phyloP scores from a whole-genome alignment of 1,139 yeast genomes.

The Kurtzmaniella quercitrusa region DNA sequence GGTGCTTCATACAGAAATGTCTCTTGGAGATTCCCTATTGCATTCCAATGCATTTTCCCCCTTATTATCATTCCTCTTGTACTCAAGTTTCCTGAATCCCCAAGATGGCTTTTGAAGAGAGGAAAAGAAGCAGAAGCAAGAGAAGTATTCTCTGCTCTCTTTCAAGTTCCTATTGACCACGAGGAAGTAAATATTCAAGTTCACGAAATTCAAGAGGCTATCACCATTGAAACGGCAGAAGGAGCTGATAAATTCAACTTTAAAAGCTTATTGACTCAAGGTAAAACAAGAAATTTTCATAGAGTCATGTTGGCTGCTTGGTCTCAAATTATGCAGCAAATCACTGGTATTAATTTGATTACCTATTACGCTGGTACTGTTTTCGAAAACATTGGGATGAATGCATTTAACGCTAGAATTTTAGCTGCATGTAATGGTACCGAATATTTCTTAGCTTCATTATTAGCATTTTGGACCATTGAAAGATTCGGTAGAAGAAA shows the following conservation, averaged over 20 bases:
- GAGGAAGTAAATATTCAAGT: constrained; percentile 24
- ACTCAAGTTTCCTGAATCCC: constrained; percentile 45
- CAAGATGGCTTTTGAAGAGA: constrained; percentile 42
- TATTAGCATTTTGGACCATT: constrained; percentile 40
- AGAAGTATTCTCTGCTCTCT: constrained; percentile 41
- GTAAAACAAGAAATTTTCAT: constrained; percentile 44
- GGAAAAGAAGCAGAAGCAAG: constrained; percentile 46
- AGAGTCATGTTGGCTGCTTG: constrained; percentile 44
- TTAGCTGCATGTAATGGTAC: constrained; percentile 36
- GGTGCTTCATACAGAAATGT: constrained; percentile 11
- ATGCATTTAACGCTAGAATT: constrained; percentile 31
- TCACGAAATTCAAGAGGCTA: constrained; percentile 26
- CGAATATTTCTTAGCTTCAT: constrained; percentile 38
- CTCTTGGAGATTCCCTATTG: constrained; percentile 47
- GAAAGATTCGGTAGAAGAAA: constrained; percentile 54
- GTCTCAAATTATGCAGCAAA: constrained; percentile 43
- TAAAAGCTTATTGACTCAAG: constrained; percentile 28
- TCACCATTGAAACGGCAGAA: constrained; percentile 20
- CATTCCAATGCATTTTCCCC: constrained; percentile 40
- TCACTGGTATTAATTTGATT: constrained; percentile 38
- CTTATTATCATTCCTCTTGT: constrained; percentile 22
- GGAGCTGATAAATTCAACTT: constrained; percentile 22
- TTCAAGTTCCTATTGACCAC: constrained; percentile 26
- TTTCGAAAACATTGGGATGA: constrained; percentile 39
- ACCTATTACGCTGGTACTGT: constrained; percentile 40